These are phyloP conservation scores for Labyrinthula sp. DNA, from an alignment of 352 stramenopile species.

Conservation along the genomic window DNA sequence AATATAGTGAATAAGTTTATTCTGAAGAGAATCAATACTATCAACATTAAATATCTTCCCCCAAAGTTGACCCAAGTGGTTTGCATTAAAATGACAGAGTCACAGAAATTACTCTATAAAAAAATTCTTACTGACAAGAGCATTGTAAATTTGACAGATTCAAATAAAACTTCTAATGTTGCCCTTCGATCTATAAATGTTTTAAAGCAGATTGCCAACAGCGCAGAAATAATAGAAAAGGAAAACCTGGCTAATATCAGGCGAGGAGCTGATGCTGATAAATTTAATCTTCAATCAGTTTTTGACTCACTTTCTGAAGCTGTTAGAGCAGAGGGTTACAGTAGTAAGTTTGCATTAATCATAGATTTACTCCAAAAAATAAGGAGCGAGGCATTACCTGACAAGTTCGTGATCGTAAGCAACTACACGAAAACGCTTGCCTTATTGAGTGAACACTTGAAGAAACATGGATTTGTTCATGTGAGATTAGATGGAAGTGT, in stretches of 20 bases:
- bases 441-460: constrained; percentile 53
- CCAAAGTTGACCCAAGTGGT: constrained; percentile 96
- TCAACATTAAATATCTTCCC: constrained; percentile 93
- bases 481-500: constrained; percentile 82
- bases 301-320: too few species aligned
- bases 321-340: too few species aligned
- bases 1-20: constrained; percentile 96
- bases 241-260: too few species aligned
- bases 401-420: constrained; percentile 92
- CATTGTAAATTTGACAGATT: neutral
- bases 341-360: constrained; percentile 21
- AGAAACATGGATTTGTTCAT: constrained; percentile 51
- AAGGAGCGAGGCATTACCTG: constrained; percentile 34
- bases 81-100: constrained; percentile 76
- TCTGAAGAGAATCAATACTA: constrained; percentile 79
- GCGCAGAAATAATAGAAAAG: neutral
- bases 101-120: constrained; percentile 86
- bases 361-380: neutral
- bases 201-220: too few species aligned
- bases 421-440: constrained; percentile 83
- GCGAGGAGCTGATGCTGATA: too few species aligned
- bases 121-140: constrained; percentile 78
- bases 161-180: neutral
- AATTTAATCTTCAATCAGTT: too few species aligned
- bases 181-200: neutral